A percentile compares a stretch with the other conserved stretches of the same genome.
Conservation (phyloP, 225 moss, liverwort and hornwort species). For the Physcomitrellopsis africana region DNA sequence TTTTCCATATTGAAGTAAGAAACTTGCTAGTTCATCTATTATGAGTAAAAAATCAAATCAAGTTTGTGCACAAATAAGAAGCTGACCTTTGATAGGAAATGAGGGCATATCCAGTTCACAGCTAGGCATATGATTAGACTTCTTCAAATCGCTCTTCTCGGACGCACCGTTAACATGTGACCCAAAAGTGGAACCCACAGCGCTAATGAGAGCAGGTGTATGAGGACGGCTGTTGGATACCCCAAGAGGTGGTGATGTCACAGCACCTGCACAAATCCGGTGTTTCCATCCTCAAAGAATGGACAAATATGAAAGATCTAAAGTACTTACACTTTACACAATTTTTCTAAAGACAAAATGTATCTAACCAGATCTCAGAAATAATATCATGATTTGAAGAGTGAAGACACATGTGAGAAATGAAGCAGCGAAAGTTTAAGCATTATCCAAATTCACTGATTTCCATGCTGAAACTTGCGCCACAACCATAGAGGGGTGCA, state of each 20-base stretch:
- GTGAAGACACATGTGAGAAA: slow-evolving; percentile 3
- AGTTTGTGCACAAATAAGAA: background rate
- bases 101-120: slow-evolving; percentile 72
- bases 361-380: background rate
- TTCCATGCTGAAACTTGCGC: background rate
- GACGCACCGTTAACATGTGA: slow-evolving; percentile 68
- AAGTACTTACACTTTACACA: background rate
- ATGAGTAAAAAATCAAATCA: background rate
- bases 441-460: background rate
- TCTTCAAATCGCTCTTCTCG: slow-evolving; percentile 76
- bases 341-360: background rate
- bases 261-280: slow-evolving; percentile 71
- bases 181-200: slow-evolving; percentile 76
- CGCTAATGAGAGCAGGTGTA: slow-evolving; percentile 73
- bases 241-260: slow-evolving; percentile 85
- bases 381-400: slow-evolving; percentile 12
- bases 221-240: slow-evolving; percentile 77
- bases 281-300: slow-evolving; percentile 24
- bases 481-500: background rate
- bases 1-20: slow-evolving; percentile 1
- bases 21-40: background rate
- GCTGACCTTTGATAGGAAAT: slow-evolving; percentile 70
- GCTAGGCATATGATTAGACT: slow-evolving; percentile 63
- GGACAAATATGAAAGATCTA: slow-evolving; percentile 20
- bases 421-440: background rate